Base-by-base conservation (phyloP, 2,329 filamentous ascomycete genomes). In the Pseudogymnoascus sp. region DNA sequence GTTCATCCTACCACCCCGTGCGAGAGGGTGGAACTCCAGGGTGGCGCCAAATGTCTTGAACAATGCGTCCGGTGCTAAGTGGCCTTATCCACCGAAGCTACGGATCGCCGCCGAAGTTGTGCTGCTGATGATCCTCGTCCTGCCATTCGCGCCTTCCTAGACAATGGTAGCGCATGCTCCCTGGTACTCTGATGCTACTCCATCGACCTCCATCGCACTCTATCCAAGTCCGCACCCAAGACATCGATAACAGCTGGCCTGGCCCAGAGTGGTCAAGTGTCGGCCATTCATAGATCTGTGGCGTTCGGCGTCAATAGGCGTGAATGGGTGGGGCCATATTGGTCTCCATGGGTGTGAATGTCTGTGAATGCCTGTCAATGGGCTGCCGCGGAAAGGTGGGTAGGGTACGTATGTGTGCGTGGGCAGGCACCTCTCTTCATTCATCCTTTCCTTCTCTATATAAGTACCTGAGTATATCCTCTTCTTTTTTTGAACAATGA, bases 221-320 rank as follows among this genome's bases (percentile, higher is more conserved):
- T 53, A 53, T 53, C 3, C 10, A 53, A 31, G 26, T 53, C 44
- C 21, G 9, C 3, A 5, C 46, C 46, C 46, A 53, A 53, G 46
- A 53, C 46, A 53, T 6, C 15, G 4, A 53, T 4, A 7, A 17
- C 46, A 53, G 15, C 46, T 53, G 46, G 23, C 11, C 46, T 17
- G 23, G 23, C 46, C 46, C 46, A 53, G 26, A 53, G 26, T 53
- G 46, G 46, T 53, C 46, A 53, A 53, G 46, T 53, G 46, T 53
- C 46, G 46, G 46, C 46, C 46, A 53, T 53, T 53, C 46, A 53
- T 50, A 31, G 44, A 50, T 50, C 44, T 50, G 44, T 50, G 44
- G 44, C 44, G 44, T 50, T 50, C 44, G 44, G 44, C 44, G 44
- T 50, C 44, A 50, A 50, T 50, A 50, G 23, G 15, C 44, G 23